These are phyloP conservation scores for Fusarium liriodendri DNA, from an alignment of 2,329 filamentous ascomycete species.

Conservation along the genomic window DNA sequence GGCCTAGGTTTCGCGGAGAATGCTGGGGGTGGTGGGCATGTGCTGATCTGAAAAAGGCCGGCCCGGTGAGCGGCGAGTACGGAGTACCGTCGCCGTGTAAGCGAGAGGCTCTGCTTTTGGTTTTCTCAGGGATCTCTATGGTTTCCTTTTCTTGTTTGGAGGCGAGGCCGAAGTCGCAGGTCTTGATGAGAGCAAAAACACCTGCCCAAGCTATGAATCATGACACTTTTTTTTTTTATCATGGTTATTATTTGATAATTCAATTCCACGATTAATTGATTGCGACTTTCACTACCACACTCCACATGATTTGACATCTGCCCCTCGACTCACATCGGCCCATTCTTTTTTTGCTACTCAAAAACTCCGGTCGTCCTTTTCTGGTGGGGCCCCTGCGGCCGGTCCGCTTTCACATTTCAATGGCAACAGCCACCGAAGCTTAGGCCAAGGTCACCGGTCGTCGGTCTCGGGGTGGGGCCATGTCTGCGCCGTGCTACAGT, in stretches of 20 bases:
- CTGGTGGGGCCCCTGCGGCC: slow-evolving; percentile 12
- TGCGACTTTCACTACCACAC: background rate
- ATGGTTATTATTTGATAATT: background rate
- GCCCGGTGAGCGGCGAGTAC: slow-evolving; percentile 28
- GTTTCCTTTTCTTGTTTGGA: background rate
- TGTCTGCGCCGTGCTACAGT: slow-evolving; percentile 9
- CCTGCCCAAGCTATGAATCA: background rate
- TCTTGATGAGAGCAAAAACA: background rate
- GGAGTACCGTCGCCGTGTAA: background rate
- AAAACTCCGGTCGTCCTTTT: slow-evolving; percentile 9
- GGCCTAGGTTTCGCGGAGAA: background rate
- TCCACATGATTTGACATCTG: background rate
- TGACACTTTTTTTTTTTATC: background rate
- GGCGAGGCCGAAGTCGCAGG: slow-evolving; percentile 24
- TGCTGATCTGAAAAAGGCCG: slow-evolving; percentile 28
- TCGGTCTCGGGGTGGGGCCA: slow-evolving; percentile 32
- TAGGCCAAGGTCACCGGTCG: slow-evolving; percentile 20
- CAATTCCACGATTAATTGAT: background rate
- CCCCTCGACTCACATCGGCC: slow-evolving; percentile 29
- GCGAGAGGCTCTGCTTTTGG: slow-evolving; percentile 4
- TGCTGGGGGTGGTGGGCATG: slow-evolving; percentile 20
- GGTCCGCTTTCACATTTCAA: slow-evolving; percentile 1
- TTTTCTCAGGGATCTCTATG: background rate
- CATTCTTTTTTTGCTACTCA: slow-evolving; percentile 13
- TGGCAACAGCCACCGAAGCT: slow-evolving; percentile 17